These are phyloP conservation scores for Dioszegia crocea DNA, from an alignment of 768 basidiomycete species.

Conservation along the genomic window DNA sequence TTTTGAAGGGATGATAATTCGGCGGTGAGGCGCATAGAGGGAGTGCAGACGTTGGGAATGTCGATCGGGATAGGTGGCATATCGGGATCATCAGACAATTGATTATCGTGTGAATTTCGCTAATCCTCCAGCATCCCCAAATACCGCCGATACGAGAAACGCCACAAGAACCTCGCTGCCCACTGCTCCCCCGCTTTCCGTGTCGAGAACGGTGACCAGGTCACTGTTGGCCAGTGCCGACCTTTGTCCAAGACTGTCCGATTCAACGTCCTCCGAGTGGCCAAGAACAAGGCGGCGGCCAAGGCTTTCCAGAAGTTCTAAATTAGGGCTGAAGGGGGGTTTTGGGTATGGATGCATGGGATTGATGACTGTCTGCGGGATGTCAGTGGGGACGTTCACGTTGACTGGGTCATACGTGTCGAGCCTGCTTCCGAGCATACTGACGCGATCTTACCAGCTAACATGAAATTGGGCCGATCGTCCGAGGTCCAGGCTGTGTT, in stretches of 20 bases:
- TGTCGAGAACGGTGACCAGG: slow-evolving; percentile 85
- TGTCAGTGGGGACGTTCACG: neutral
- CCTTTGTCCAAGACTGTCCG: slow-evolving; percentile 98
- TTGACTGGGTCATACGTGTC: no score
- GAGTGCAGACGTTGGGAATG: no score
- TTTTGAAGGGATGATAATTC: neutral
- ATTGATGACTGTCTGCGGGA: neutral
- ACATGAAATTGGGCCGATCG: no score
- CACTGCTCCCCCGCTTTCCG: slow-evolving; percentile 99
- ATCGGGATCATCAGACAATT: no score
- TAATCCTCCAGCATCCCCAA: slow-evolving; percentile 91
- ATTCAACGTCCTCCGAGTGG: slow-evolving; percentile 96
- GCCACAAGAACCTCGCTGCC: slow-evolving; percentile 96
- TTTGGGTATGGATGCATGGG: neutral
- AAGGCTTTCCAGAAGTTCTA: slow-evolving; percentile 93
- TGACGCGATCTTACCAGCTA: no score
- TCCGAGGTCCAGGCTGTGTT: no score
- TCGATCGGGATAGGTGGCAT: no score
- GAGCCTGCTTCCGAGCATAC: no score
- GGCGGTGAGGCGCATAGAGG: neutral
- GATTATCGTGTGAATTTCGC: no score
- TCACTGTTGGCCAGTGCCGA: slow-evolving; percentile 98
- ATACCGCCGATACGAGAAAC: slow-evolving; percentile 87
- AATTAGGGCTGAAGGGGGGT: slow-evolving; percentile 10
- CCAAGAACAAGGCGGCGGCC: slow-evolving; percentile 82